phyloP scores from a whole-genome alignment of 2,329 filamentous ascomycete species.

The Verticillium dahliae region DNA sequence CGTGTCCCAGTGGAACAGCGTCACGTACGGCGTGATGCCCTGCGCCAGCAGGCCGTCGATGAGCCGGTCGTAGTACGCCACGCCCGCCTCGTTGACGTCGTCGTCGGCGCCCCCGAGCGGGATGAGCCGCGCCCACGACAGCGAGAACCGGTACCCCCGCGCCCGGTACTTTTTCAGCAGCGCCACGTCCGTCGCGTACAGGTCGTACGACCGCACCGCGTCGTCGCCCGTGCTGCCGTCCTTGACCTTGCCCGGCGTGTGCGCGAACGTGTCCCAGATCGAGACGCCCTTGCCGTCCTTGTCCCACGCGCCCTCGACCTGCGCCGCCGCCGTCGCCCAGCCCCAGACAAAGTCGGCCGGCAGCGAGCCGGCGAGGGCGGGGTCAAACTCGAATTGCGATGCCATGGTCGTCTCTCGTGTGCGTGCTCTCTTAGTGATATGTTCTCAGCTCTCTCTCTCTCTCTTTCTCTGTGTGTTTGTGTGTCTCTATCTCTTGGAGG shows the following conservation, averaged over 20 bases:
- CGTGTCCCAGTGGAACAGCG: slow-evolving; percentile 84
- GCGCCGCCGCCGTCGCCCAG: slow-evolving; percentile 31
- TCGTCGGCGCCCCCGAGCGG: slow-evolving; percentile 79
- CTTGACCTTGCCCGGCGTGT: slow-evolving; percentile 29
- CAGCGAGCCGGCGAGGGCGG: slow-evolving; percentile 19
- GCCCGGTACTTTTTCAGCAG: slow-evolving; percentile 70
- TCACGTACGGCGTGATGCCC: slow-evolving; percentile 75
- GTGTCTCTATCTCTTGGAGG: no score
- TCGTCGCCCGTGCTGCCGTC: slow-evolving; percentile 32
- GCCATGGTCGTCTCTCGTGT: slow-evolving; percentile 5
- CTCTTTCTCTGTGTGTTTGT: no score
- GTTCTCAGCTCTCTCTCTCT: no score
- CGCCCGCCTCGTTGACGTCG: slow-evolving; percentile 69
- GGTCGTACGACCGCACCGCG: slow-evolving; percentile 28
- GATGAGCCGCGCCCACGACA: slow-evolving; percentile 81
- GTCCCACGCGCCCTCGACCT: slow-evolving; percentile 35
- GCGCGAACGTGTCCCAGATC: slow-evolving; percentile 33
- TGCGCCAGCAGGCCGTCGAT: slow-evolving; percentile 71
- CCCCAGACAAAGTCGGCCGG: slow-evolving; percentile 30
- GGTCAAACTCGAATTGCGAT: slow-evolving; percentile 15
- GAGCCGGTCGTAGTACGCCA: slow-evolving; percentile 73
- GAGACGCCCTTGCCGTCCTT: slow-evolving; percentile 32
- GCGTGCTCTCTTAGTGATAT: background rate
- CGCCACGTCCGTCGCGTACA: slow-evolving; percentile 60
- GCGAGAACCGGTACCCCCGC: slow-evolving; percentile 74